Evolutionary conservation across 208 protist species (phyloP).

Genomic region (Trypanosoma avium): DNA sequence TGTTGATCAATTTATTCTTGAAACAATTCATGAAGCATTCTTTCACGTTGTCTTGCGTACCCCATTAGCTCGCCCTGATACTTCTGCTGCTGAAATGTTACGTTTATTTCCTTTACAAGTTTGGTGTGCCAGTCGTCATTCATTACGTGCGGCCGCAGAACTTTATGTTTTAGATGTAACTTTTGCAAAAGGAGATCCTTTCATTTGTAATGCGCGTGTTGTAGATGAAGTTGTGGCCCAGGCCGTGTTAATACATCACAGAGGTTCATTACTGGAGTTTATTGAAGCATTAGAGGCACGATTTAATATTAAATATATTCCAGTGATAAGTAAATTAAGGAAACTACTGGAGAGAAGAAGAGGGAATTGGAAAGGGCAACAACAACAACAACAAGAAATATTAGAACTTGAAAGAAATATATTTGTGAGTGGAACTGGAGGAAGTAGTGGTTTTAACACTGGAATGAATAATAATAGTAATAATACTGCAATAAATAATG

Average conservation of each 20-base stretch:
- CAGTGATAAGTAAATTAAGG: conserved; percentile 33
- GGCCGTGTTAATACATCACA: conserved; percentile 81
- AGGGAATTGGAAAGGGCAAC: no score
- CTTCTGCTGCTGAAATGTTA: conserved; percentile 26
- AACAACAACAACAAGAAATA: no score
- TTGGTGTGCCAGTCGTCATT: conserved; percentile 72
- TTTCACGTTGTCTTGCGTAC: conserved; percentile 18
- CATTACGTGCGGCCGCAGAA: conserved; percentile 54
- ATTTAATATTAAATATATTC: conserved; percentile 69
- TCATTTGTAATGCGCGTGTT: conserved; percentile 56
- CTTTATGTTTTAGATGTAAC: conserved; percentile 82
- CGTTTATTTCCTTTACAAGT: conserved; percentile 67
- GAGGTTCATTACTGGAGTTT: conserved; percentile 73
- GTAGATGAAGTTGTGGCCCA: conserved; percentile 84
- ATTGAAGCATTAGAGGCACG: conserved; percentile 50
- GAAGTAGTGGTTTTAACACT: no score
- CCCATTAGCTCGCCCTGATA: conserved; percentile 30
- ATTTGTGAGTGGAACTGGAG: no score
- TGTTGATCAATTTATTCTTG: conserved; percentile 14
- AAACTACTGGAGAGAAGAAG: conserved; percentile 24
- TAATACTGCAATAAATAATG: no score
- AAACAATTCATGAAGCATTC: conserved; percentile 19
- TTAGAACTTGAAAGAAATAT: no score
- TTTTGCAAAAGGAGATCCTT: conserved; percentile 54
- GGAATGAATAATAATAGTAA: no score